phyloP scores from a whole-genome alignment of 2,329 filamentous ascomycete species.

The Emmonsiellopsis sp. region DNA sequence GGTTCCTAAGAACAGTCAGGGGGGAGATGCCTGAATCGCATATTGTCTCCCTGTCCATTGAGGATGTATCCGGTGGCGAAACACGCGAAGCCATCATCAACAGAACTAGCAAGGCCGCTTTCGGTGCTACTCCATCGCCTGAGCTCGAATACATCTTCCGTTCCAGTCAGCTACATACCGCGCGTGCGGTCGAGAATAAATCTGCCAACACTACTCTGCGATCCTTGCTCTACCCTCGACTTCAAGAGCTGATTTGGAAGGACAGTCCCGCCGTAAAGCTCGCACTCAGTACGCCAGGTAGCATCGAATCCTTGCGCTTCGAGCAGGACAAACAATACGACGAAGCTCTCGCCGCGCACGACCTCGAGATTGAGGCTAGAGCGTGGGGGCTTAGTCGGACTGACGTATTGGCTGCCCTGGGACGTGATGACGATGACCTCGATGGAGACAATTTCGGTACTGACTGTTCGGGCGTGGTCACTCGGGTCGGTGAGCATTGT shows the following conservation, averaged over 20 bases:
- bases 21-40: slow-evolving; percentile 5
- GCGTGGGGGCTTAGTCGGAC: slow-evolving; percentile 16
- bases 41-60: not conserved
- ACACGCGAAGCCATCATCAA: not conserved
- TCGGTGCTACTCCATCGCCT: slow-evolving; percentile 1
- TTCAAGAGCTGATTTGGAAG: not conserved
- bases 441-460: slow-evolving; percentile 7
- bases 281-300: slow-evolving; percentile 8
- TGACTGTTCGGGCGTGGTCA: slow-evolving; percentile 13
- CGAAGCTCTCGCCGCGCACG: slow-evolving; percentile 5
- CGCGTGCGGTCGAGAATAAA: slow-evolving; percentile 5
- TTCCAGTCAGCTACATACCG: slow-evolving; percentile 6
- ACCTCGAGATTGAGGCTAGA: slow-evolving; percentile 17
- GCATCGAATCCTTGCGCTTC: slow-evolving; percentile 10
- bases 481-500: slow-evolving; percentile 11
- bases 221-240: slow-evolving; percentile 1
- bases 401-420: slow-evolving; percentile 12
- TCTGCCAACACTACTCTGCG: slow-evolving; percentile 4
- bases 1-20: slow-evolving; percentile 10
- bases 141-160: slow-evolving; percentile 10
- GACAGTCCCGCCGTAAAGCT: slow-evolving; percentile 4
- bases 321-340: slow-evolving; percentile 7
- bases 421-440: slow-evolving; percentile 8
- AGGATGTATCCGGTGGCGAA: not conserved
- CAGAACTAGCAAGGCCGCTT: slow-evolving; percentile 1